Base-by-base conservation (phyloP, 2,329 filamentous ascomycete species). In the Macrophomina pseudophaseolina region DNA sequence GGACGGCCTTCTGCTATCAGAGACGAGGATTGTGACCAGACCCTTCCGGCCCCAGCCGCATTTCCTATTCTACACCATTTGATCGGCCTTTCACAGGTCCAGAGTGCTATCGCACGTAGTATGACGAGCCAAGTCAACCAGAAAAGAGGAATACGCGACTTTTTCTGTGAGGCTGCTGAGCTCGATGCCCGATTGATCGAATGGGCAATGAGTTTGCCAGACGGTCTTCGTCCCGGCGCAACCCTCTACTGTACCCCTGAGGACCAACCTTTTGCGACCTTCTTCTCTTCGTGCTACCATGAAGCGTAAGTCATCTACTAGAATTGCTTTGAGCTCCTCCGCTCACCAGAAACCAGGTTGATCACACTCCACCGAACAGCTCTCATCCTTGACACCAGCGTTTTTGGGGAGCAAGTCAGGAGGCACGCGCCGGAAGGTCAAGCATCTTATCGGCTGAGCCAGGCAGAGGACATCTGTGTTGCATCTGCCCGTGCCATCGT, bases 391-490 rank as follows among this genome's bases (percentile, higher is more conserved):
- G 52, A 54, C 30, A 38, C 52, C 32, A 54, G 38, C n/a, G 52
- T 54, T n/a, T 54, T 54, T 28, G 32, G 52, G 23, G 52, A 54
- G 16, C 52, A 54, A 16, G 16, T 54, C 52, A 54, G 23, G 6
- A 5, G 16, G 16, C 53, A 58, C 35, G n/a, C 35, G 3, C 33
- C 35, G 11, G 53, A 58, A 2, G 18, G 4, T 11, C 35, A 58
- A 28, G 8, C 53, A 16, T 42, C 35, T 33, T 58, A 58, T 33
- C 33, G 53, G 30, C 9, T 58, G n/a, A 42, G 14, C 18, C n/a
- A 58, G 1, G 33, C 53, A 5, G 53, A 58, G 28, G 53, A 58
- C 8, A 58, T 58, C 33, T 58, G 53, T 14, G 18, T 58, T 58
- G 53, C 53, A 7, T 58, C 53, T 28, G 53, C 53, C 11, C 53